Evolutionary conservation across 352 stramenopile species (phyloP).

Genomic region (Blastocystis hominis): DNA sequence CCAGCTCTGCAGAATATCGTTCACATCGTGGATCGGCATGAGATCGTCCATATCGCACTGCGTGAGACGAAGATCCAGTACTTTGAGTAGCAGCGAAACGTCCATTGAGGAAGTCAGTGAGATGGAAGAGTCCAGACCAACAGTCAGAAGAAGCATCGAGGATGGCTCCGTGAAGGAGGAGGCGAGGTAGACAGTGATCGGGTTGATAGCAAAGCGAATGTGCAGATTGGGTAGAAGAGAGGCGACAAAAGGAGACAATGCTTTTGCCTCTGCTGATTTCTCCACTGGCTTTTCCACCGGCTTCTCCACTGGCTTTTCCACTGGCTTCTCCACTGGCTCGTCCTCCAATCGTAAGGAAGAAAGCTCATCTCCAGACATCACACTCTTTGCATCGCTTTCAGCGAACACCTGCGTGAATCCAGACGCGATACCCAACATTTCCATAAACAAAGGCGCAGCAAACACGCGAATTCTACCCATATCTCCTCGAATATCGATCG

Average conservation of each 20-base stretch:
- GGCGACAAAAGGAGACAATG: background rate
- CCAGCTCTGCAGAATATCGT: slow-evolving; percentile 45
- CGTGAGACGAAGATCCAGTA: background rate
- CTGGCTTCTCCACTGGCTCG: too few species aligned
- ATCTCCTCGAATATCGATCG: background rate
- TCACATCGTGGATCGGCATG: background rate
- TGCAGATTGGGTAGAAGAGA: background rate
- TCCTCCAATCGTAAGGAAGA: too few species aligned
- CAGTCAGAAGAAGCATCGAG: background rate
- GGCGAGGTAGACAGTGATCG: slow-evolving; percentile 3
- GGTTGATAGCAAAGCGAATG: background rate
- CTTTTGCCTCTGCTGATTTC: background rate
- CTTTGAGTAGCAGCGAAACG: background rate
- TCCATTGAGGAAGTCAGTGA: background rate
- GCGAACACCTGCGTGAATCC: background rate
- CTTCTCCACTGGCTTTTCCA: too few species aligned
- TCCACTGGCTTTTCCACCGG: background rate
- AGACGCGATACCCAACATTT: background rate
- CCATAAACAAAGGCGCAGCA: background rate
- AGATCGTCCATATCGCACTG: background rate
- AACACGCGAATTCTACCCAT: background rate
- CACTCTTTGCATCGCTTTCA: background rate
- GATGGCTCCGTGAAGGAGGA: background rate
- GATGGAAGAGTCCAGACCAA: background rate
- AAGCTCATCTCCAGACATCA: background rate